Evolutionary conservation across 1,284 basidiomycete species (phyloP).

Genomic region (Ceratorhiza oryzae-sativae): DNA sequence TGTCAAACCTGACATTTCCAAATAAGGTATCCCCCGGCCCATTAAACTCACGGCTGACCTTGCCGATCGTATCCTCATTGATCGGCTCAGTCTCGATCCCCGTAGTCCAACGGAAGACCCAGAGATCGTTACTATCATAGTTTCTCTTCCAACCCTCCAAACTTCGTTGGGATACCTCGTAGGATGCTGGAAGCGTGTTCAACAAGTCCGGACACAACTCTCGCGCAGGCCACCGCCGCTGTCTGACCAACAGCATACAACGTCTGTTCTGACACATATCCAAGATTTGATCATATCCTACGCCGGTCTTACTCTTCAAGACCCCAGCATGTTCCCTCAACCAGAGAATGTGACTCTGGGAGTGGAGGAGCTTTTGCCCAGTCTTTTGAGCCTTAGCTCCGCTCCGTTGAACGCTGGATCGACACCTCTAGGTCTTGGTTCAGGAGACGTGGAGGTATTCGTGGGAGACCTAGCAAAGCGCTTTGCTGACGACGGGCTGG

Average conservation of each 20-base stretch:
- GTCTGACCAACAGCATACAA: slow-evolving; percentile 60
- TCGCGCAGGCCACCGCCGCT: slow-evolving; percentile 55
- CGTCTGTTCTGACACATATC: slow-evolving; percentile 71
- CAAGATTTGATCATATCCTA: slow-evolving; percentile 88
- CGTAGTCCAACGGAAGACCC: slow-evolving; percentile 78
- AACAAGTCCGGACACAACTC: slow-evolving; percentile 60
- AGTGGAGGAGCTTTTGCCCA: slow-evolving; percentile 74
- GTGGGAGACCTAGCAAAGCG: slow-evolving; percentile 45
- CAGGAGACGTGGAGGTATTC: slow-evolving; percentile 44
- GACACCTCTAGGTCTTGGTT: slow-evolving; percentile 46
- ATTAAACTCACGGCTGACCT: slow-evolving; percentile 63
- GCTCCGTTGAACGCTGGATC: slow-evolving; percentile 64
- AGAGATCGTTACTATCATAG: slow-evolving; percentile 78
- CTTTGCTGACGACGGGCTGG: slow-evolving; percentile 47
- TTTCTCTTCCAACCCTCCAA: slow-evolving; percentile 77
- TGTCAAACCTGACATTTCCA: slow-evolving; percentile 33
- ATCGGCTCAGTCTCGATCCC: slow-evolving; percentile 85
- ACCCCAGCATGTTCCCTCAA: slow-evolving; percentile 94
- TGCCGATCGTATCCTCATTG: slow-evolving; percentile 83
- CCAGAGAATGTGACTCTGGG: slow-evolving; percentile 62
- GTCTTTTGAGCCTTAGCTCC: slow-evolving; percentile 67
- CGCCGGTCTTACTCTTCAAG: slow-evolving; percentile 87
- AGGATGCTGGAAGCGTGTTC: slow-evolving; percentile 88
- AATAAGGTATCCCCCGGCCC: slow-evolving; percentile 46
- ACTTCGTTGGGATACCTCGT: slow-evolving; percentile 92